Evolutionary conservation across 2,329 filamentous ascomycete species (phyloP).

Genomic region (Colletotrichum lindemuthianum): DNA sequence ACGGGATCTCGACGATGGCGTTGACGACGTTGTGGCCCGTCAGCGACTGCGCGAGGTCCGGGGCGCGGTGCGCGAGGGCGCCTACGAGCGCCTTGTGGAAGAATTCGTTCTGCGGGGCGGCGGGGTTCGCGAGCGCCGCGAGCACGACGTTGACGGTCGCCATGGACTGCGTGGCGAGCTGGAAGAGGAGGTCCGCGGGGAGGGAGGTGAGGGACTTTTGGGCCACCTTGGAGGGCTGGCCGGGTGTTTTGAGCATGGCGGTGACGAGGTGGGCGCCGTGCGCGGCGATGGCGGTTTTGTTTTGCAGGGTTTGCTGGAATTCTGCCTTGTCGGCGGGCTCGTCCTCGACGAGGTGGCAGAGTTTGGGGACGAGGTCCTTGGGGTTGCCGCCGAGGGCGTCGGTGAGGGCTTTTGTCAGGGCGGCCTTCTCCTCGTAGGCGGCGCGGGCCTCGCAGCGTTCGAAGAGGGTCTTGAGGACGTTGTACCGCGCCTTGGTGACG

Average conservation of each 20-base stretch:
- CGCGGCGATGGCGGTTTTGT: conserved; percentile 62
- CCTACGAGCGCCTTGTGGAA: conserved; percentile 67
- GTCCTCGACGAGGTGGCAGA: conserved; percentile 56
- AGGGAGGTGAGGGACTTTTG: conserved; percentile 76
- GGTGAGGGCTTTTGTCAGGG: conserved; percentile 58
- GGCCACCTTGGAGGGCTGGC: conserved; percentile 74
- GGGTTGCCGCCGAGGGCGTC: conserved; percentile 59
- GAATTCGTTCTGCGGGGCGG: conserved; percentile 53
- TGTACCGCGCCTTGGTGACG: conserved; percentile 78
- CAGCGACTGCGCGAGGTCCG: conserved; percentile 59
- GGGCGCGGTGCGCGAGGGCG: conserved; percentile 55
- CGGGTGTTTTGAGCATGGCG: conserved; percentile 79
- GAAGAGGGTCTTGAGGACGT: conserved; percentile 83
- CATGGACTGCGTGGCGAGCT: conserved; percentile 69
- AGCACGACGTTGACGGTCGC: conserved; percentile 61
- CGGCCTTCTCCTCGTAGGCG: conserved; percentile 61
- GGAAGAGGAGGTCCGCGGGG: conserved; percentile 63
- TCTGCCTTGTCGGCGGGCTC: conserved; percentile 45
- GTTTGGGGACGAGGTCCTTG: conserved; percentile 58
- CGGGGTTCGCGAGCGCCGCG: conserved; percentile 59
- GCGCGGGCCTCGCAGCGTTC: conserved; percentile 82
- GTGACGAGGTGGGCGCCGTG: conserved; percentile 88
- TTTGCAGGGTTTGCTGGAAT: conserved; percentile 59
- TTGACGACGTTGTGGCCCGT: conserved; percentile 63
- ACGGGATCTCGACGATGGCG: conserved; percentile 60